Conservation (phyloP, 192 early-diverging fungal genomes). For the Entophlyctis luteolus region DNA sequence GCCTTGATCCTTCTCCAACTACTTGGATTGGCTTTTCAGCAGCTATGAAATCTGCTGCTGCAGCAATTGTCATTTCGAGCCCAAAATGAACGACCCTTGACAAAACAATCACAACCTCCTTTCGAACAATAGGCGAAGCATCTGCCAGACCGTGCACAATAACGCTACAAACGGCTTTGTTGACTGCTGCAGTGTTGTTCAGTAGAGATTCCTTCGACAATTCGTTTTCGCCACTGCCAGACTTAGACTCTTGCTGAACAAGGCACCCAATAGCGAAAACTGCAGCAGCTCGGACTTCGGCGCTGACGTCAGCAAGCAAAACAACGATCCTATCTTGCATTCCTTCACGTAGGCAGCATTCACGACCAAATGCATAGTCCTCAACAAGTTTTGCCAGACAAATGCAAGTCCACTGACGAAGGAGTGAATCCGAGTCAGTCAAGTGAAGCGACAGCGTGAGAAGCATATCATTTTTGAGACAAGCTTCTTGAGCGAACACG, state of each 20-base stretch:
- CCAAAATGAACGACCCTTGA: conserved; percentile 72
- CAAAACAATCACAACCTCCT: conserved; percentile 77
- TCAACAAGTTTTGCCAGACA: conserved; percentile 84
- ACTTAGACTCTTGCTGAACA: conserved; percentile 53
- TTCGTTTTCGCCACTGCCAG: background rate
- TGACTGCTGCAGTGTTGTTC: conserved; percentile 33
- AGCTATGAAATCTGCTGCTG: conserved; percentile 53
- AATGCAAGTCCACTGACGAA: conserved; percentile 86
- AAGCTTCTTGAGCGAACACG: conserved; percentile 78
- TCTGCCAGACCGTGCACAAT: conserved; percentile 67
- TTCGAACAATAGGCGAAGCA: conserved; percentile 83
- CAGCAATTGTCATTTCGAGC: conserved; percentile 57
- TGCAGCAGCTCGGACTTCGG: conserved; percentile 80
- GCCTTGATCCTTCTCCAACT: background rate
- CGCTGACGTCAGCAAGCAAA: conserved; percentile 62
- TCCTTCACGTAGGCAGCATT: conserved; percentile 52
- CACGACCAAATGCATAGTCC: conserved; percentile 68
- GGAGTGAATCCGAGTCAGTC: conserved; percentile 65
- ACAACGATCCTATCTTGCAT: conserved; percentile 60
- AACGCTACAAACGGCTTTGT: conserved; percentile 69
- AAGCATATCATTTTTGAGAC: conserved; percentile 67
- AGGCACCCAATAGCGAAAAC: conserved; percentile 78
- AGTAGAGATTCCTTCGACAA: background rate
- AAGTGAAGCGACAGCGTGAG: conserved; percentile 63
- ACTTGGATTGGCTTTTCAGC: conserved; percentile 42